Conservation (phyloP, 768 basidiomycete species). For the Phaeolepiota aurea region DNA sequence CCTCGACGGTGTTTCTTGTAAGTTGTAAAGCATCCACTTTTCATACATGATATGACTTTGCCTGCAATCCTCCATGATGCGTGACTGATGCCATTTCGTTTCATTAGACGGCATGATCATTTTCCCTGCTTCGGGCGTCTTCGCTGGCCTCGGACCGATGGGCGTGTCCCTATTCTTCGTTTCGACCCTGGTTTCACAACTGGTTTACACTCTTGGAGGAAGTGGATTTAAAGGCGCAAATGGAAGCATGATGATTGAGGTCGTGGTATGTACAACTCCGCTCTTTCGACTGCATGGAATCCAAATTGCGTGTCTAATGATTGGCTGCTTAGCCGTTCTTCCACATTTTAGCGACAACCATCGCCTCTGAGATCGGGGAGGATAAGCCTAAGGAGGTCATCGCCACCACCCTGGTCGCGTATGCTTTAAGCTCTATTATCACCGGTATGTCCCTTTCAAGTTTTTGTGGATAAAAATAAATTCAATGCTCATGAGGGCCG, state of each 20-base stretch:
- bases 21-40: constrained; percentile 18
- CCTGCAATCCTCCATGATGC: background rate
- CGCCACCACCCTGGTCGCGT: constrained; percentile 89
- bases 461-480: constrained; percentile 1
- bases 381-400: constrained; percentile 62
- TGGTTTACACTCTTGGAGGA: constrained; percentile 80
- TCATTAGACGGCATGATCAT: constrained; percentile 85
- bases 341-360: constrained; percentile 79
- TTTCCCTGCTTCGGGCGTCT: constrained; percentile 80
- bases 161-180: constrained; percentile 97
- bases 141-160: constrained; percentile 72
- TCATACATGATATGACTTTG: background rate
- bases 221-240: constrained; percentile 87
- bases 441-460: constrained; percentile 48
- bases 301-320: no score
- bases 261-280: constrained; percentile 75
- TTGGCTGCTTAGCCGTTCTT: constrained; percentile 92
- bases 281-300: no score
- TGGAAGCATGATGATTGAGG: constrained; percentile 98
- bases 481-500: constrained; percentile 7
- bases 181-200: constrained; percentile 73
- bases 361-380: constrained; percentile 65
- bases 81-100: constrained; percentile 1
- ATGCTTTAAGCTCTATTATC: constrained; percentile 76
- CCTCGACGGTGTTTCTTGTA: constrained; percentile 89